phyloP scores from a whole-genome alignment of 345 rosid species.

The Salix purpurea region DNA sequence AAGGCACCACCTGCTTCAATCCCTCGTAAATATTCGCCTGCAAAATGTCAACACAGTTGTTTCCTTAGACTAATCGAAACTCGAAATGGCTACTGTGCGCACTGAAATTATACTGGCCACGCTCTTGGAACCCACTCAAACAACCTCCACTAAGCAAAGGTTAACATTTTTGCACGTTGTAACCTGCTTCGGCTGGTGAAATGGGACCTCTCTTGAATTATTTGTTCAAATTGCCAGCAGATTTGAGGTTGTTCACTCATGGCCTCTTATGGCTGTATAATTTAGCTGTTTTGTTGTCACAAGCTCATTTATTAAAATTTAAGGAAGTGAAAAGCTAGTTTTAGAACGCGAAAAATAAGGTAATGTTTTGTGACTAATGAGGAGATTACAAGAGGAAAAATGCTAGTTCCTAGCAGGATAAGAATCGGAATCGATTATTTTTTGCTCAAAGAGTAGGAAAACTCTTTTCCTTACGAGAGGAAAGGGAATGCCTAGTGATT shows the following conservation, averaged over 20 bases:
- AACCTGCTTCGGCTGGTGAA: not conserved
- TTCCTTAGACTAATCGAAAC: not conserved
- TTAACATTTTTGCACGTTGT: not conserved
- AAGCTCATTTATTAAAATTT: not conserved
- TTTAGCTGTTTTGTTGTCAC: not conserved
- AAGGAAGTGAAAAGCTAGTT: not conserved
- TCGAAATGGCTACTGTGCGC: not conserved
- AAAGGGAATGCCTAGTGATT: not conserved
- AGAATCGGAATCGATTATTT: no score
- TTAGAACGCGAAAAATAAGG: not conserved
- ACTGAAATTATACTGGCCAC: not conserved
- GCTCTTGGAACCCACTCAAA: not conserved
- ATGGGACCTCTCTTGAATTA: not conserved
- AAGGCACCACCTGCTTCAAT: slow-evolving; percentile 60
- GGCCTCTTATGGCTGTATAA: not conserved
- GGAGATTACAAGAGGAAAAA: not conserved
- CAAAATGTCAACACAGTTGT: slow-evolving; percentile 5
- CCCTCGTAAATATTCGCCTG: slow-evolving; percentile 60
- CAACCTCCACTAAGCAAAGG: not conserved
- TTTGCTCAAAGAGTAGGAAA: not conserved
- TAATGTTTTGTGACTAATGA: not conserved
- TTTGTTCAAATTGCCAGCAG: not conserved
- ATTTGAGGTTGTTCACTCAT: not conserved
- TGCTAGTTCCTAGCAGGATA: not conserved
- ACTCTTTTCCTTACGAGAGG: not conserved